These are phyloP conservation scores for Juglanconis sp. DNA, from an alignment of 2,329 filamentous ascomycete genomes.

Conservation along the genomic window DNA sequence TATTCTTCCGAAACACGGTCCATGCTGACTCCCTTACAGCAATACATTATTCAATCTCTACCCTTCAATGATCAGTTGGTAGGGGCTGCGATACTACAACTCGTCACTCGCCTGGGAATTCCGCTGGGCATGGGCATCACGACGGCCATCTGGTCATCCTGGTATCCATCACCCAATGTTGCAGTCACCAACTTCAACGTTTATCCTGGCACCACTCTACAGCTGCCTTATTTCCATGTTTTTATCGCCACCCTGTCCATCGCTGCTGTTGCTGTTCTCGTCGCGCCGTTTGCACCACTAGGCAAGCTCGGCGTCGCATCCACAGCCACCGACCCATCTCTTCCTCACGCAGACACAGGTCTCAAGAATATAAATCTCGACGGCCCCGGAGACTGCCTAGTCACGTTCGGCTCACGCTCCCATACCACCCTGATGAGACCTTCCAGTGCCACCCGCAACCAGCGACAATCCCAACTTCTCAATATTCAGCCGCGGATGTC, in stretches of 20 bases:
- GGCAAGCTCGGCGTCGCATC: conserved; percentile 1
- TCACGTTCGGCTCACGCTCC: background rate
- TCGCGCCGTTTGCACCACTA: background rate
- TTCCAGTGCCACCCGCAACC: background rate
- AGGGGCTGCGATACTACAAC: background rate
- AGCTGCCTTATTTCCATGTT: background rate
- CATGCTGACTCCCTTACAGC: background rate
- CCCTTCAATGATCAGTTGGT: background rate
- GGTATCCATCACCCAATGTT: background rate
- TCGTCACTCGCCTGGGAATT: background rate
- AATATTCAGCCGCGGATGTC: conserved; percentile 1
- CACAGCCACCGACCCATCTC: background rate
- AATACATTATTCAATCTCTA: background rate
- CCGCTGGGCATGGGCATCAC: conserved; percentile 2
- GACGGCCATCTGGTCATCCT: conserved; percentile 2
- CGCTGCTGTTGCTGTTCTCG: background rate
- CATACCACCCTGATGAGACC: background rate
- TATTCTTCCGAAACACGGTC: too few species aligned
- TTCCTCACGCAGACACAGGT: background rate
- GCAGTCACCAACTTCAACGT: background rate
- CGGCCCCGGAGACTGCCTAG: background rate
- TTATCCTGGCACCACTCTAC: background rate
- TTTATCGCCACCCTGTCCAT: background rate
- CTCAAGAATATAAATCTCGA: background rate
- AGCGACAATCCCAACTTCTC: background rate